phyloP scores from a whole-genome alignment of 768 basidiomycete genomes.

The Megacollybia marginata region DNA sequence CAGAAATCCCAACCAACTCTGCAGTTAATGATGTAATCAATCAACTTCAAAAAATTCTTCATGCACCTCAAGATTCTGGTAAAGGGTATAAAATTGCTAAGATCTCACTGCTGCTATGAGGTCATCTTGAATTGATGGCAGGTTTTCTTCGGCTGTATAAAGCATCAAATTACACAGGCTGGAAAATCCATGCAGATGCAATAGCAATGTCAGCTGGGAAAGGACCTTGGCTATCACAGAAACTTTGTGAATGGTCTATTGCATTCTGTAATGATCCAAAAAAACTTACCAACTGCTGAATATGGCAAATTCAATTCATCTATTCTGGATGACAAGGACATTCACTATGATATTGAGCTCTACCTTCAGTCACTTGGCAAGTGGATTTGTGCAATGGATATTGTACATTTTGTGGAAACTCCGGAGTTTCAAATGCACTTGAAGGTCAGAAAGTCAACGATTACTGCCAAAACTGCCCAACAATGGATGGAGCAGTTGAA shows the following conservation, averaged over 20 bases:
- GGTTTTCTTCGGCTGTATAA: neutral
- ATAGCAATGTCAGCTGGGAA: neutral
- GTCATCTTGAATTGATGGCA: neutral
- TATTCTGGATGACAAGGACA: neutral
- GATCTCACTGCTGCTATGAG: neutral
- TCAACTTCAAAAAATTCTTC: neutral
- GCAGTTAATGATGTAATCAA: neutral
- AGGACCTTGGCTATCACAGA: neutral
- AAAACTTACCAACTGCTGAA: neutral
- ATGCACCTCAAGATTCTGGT: neutral
- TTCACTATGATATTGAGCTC: neutral
- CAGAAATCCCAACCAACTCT: neutral
- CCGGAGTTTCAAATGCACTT: slow-evolving; percentile 6
- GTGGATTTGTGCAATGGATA: slow-evolving; percentile 11
- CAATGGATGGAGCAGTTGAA: slow-evolving; percentile 17
- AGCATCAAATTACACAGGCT: neutral
- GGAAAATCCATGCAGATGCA: neutral
- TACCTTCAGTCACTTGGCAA: slow-evolving; percentile 5
- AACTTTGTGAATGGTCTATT: neutral
- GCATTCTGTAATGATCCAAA: neutral
- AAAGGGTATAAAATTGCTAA: neutral
- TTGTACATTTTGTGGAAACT: slow-evolving; percentile 9
- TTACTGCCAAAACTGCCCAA: slow-evolving; percentile 17
- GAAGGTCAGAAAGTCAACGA: slow-evolving; percentile 8
- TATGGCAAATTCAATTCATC: neutral